Base-by-base conservation (phyloP, 192 early-diverging fungal species). In the Backusella mclennaniae region DNA sequence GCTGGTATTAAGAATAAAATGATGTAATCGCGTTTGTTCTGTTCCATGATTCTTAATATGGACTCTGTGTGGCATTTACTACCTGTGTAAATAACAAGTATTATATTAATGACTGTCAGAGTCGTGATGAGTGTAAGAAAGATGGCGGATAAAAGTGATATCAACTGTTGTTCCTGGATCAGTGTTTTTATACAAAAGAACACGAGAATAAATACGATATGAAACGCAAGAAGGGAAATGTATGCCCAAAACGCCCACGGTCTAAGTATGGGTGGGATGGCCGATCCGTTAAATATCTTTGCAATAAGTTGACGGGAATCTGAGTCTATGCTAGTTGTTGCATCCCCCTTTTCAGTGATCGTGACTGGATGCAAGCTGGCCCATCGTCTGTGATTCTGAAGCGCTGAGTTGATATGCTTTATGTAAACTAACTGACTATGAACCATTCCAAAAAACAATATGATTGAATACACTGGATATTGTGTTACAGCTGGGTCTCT, bases 341-440 rank as follows among this genome's bases (percentile, higher is more conserved):
- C 68, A n/a, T 69, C 21, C 11, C 68, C 68, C n/a, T 69, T 69
- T 69, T 69, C 68, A 8, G 68, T 69, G n/a, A 69, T 69, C 23
- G 38, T 69, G 8, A 69, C 68, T 39, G 68, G 68, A 69, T 69
- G 68, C 11, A 69, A 23, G 39, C 68, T 69, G 1, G 35, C 38
- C 68, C 68, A 69, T 69, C 68, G 7, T 69, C 35, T 69, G 21
- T 69, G 68, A 38, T 69, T 69, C 11, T 36, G 17, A 41, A 69
- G 38, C 0, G 68, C 38, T 4, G 35, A 21, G 35, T n/a, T 38
- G 21, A 69, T 39, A 41, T 39, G 21, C 12, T 36, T 35, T 38
- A 23, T 69, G 39, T 69, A 69, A 69, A 26, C 36, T 21, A 69
- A 38, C 39, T 69, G 68, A 35, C 4, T 39, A 6, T 69, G 35